phyloP scores from a whole-genome alignment of 1,284 basidiomycete genomes.

The Grifola frondosa region DNA sequence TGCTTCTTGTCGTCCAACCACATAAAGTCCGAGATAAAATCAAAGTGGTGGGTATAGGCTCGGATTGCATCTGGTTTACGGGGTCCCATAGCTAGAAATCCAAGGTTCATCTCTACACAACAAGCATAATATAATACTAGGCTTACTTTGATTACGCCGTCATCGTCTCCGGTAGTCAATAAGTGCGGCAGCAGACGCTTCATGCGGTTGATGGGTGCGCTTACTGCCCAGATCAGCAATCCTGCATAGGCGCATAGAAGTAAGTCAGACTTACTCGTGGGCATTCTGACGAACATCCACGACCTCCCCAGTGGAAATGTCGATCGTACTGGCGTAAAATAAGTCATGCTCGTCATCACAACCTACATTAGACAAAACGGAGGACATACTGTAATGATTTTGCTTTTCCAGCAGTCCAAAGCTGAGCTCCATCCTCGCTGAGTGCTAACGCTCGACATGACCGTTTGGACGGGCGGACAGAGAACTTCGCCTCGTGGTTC shows the following conservation, averaged over 20 bases:
- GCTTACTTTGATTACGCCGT: slow-evolving; percentile 86
- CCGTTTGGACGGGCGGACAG: slow-evolving; percentile 64
- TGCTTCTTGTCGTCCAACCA: slow-evolving; percentile 86
- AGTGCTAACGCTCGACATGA: slow-evolving; percentile 76
- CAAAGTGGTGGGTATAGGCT: slow-evolving; percentile 85
- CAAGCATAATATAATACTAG: background rate
- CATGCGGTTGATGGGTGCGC: slow-evolving; percentile 84
- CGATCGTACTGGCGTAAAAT: slow-evolving; percentile 53
- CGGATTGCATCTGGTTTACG: slow-evolving; percentile 64
- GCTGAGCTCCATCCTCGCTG: slow-evolving; percentile 58
- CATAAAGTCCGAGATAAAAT: slow-evolving; percentile 93
- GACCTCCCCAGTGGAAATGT: slow-evolving; percentile 65
- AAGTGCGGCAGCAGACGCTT: slow-evolving; percentile 68
- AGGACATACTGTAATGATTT: slow-evolving; percentile 74
- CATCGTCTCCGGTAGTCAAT: slow-evolving; percentile 88
- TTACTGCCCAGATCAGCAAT: slow-evolving; percentile 44
- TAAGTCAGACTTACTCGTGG: slow-evolving; percentile 69
- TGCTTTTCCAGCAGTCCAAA: slow-evolving; percentile 86
- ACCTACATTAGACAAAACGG: too few species aligned
- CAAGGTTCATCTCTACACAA: background rate
- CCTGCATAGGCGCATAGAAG: slow-evolving; percentile 5
- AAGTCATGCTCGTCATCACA: too few species aligned
- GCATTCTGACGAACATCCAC: slow-evolving; percentile 61
- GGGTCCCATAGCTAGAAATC: slow-evolving; percentile 84
- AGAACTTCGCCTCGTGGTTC: slow-evolving; percentile 49